phyloP scores from a whole-genome alignment of 2,329 filamentous ascomycete genomes.

The Pseudogymnoascus sp. region DNA sequence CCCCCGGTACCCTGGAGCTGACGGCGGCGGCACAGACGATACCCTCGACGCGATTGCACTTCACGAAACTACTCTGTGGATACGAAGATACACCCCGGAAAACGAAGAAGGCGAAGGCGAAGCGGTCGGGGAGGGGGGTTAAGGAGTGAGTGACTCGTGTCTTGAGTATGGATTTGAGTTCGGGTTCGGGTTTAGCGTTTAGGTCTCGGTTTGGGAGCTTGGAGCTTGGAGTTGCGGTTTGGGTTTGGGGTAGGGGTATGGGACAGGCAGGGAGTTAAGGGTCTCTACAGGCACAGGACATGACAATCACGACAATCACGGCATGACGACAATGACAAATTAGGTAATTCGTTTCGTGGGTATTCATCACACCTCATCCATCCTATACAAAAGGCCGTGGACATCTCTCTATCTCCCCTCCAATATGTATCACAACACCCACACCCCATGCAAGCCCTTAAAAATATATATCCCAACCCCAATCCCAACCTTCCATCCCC shows the following conservation, averaged over 20 bases:
- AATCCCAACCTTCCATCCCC: neutral
- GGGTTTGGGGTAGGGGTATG: neutral
- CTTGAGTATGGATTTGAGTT: neutral
- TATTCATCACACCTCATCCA: slow-evolving; percentile 1
- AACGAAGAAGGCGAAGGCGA: slow-evolving; percentile 16
- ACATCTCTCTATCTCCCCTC: neutral
- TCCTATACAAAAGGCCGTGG: neutral
- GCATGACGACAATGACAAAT: neutral
- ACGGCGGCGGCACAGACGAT: no score
- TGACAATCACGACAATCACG: neutral
- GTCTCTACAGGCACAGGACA: neutral
- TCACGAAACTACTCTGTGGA: slow-evolving; percentile 49
- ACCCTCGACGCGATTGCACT: slow-evolving; percentile 48
- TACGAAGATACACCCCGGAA: slow-evolving; percentile 31
- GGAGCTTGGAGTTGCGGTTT: neutral
- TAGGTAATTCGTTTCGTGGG: neutral
- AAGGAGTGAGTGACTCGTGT: neutral
- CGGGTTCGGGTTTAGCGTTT: neutral
- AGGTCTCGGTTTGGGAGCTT: neutral
- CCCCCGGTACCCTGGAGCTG: no score
- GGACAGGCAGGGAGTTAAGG: neutral
- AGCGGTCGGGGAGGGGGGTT: neutral
- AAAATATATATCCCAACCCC: neutral
- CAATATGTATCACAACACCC: neutral
- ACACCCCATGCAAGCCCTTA: neutral